Percentiles rank a stretch among this genome's conserved stretches.
These are phyloP conservation scores for Ceratocystis cacaofunesta DNA, from an alignment of 2,329 filamentous ascomycete genomes.

Conservation along the genomic window DNA sequence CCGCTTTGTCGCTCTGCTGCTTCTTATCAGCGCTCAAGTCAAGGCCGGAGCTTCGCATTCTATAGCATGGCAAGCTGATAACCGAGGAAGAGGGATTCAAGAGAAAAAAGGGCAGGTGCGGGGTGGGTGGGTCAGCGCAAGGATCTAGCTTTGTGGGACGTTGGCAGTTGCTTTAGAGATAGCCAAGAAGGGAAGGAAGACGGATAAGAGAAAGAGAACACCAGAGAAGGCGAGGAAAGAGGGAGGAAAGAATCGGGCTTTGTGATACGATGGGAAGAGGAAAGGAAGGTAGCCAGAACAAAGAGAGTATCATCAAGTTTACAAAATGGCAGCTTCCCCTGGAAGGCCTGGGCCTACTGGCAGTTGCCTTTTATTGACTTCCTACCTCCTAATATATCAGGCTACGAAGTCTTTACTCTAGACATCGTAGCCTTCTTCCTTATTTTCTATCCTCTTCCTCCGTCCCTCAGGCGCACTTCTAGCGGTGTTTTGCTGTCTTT, in stretches of 20 bases:
- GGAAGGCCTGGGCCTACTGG: not conserved
- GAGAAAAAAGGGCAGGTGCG: not conserved
- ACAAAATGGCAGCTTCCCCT: too few relatives aligned
- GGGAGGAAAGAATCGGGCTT: not conserved
- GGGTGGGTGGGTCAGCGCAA: not conserved
- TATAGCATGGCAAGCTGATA: too few relatives aligned
- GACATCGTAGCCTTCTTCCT: not conserved
- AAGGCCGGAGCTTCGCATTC: not conserved
- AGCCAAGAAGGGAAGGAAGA: conserved; percentile 1
- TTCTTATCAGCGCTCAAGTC: conserved; percentile 1
- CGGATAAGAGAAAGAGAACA: not conserved
- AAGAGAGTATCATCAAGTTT: too few relatives aligned
- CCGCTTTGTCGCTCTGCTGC: not conserved
- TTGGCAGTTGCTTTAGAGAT: not conserved
- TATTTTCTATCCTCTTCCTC: not conserved
- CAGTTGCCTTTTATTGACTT: not conserved
- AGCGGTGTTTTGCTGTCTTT: not conserved
- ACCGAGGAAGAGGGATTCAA: too few relatives aligned
- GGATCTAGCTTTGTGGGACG: not conserved
- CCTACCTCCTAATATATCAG: not conserved
- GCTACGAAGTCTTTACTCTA: not conserved
- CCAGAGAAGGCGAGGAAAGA: not conserved
- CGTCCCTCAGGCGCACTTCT: too few relatives aligned
- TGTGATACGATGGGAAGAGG: not conserved
- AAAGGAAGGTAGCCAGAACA: not conserved